These are phyloP conservation scores for Dictyostelium purpureum DNA, from an alignment of 78 protist genomes.

Conservation along the genomic window DNA sequence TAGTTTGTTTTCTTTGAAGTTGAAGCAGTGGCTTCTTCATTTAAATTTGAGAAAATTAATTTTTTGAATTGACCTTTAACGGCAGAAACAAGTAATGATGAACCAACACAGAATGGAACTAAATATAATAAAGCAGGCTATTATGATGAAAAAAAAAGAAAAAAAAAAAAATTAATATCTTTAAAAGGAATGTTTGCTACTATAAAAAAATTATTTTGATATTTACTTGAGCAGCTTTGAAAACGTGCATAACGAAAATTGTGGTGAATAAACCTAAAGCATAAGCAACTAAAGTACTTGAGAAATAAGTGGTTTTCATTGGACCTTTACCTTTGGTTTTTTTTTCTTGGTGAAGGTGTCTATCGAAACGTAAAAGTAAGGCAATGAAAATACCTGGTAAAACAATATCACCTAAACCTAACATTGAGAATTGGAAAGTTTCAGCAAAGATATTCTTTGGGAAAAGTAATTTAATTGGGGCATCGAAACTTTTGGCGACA, in stretches of 20 bases:
- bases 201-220: neutral
- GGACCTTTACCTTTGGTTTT: neutral
- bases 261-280: conserved; percentile 88
- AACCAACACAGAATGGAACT: conserved; percentile 87
- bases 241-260: conserved; percentile 90
- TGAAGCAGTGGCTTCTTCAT: too few species aligned
- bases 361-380: conserved; percentile 88
- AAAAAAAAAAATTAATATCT: neutral
- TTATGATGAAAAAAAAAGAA: neutral
- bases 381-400: conserved; percentile 95
- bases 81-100: conserved; percentile 23
- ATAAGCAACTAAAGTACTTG: conserved; percentile 74
- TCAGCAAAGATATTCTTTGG: conserved; percentile 86
- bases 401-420: conserved; percentile 98
- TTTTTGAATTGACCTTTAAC: conserved; percentile 64
- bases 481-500: conserved; percentile 95
- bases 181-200: neutral
- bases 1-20: too few species aligned
- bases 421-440: conserved; percentile 87
- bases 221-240: conserved; percentile 92
- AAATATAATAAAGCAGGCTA: conserved; percentile 95
- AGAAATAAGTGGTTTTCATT: conserved; percentile 80
- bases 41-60: conserved; percentile 22
- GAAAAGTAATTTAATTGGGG: conserved; percentile 94
- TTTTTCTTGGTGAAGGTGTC: neutral